Evolutionary conservation across 352 stramenopile species (phyloP).

Genomic region (Phytophthora fragariae): DNA sequence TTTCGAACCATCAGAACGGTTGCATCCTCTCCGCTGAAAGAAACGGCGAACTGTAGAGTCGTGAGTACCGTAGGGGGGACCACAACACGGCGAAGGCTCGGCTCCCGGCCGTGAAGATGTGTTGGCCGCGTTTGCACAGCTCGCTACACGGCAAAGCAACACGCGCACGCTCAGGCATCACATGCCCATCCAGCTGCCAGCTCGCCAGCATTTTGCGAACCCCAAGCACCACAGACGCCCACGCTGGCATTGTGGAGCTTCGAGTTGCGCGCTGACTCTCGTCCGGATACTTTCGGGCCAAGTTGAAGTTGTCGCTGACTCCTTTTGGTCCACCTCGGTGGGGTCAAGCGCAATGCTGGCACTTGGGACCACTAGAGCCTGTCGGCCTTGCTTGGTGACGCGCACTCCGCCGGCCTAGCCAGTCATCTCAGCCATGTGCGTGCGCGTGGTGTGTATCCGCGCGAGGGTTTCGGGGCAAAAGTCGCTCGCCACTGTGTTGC

Average conservation of each 20-base stretch:
- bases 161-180: not conserved
- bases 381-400: constrained; percentile 16
- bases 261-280: constrained; percentile 31
- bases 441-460: not conserved
- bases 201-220: not conserved
- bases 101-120: constrained; percentile 5
- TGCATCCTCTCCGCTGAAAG: constrained; percentile 8
- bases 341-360: not conserved
- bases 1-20: constrained; percentile 35
- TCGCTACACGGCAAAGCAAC: constrained; percentile 10
- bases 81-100: constrained; percentile 8
- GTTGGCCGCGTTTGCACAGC: not conserved
- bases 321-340: not conserved
- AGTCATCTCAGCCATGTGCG: not conserved
- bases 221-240: constrained; percentile 21
- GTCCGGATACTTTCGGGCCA: constrained; percentile 30
- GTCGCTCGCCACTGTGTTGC: not conserved
- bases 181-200: not conserved
- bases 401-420: not conserved
- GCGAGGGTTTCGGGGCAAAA: constrained; percentile 1
- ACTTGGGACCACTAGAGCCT: not conserved
- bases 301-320: constrained; percentile 27
- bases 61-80: constrained; percentile 17
- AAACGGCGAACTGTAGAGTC: constrained; percentile 19
- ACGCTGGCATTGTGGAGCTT: constrained; percentile 21